These are phyloP conservation scores for Mycena galericulata DNA, from an alignment of 768 basidiomycete genomes.

Conservation along the genomic window DNA sequence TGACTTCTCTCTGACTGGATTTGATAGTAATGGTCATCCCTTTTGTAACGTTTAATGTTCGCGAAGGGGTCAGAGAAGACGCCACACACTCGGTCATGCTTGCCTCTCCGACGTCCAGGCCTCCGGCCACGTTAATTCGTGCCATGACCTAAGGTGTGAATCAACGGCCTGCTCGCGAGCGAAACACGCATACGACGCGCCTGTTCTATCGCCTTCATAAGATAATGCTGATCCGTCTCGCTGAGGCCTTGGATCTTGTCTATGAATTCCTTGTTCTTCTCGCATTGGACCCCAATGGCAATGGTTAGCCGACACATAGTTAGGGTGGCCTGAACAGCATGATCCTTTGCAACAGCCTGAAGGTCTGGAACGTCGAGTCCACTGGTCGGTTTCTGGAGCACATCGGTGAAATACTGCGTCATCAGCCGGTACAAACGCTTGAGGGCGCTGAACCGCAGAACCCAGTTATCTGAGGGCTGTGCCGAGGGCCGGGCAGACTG, in stretches of 20 bases:
- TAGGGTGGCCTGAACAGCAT: slow-evolving; percentile 72
- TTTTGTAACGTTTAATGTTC: slow-evolving; percentile 45
- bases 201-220: slow-evolving; percentile 96
- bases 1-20: slow-evolving; percentile 86
- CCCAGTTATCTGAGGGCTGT: slow-evolving; percentile 89
- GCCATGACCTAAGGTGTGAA: slow-evolving; percentile 72
- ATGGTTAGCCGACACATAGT: slow-evolving; percentile 85
- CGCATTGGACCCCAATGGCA: slow-evolving; percentile 90
- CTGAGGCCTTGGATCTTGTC: slow-evolving; percentile 87
- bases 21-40: slow-evolving; percentile 90
- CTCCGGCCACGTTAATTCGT: slow-evolving; percentile 69
- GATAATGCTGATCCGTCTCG: slow-evolving; percentile 85
- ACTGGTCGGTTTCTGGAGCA: slow-evolving; percentile 82
- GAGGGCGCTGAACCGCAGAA: slow-evolving; percentile 83
- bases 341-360: slow-evolving; percentile 86
- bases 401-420: slow-evolving; percentile 89
- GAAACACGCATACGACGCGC: slow-evolving; percentile 53
- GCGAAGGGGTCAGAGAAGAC: slow-evolving; percentile 8
- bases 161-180: neutral
- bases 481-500: slow-evolving; percentile 66
- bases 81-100: slow-evolving; percentile 84
- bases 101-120: slow-evolving; percentile 62
- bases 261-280: slow-evolving; percentile 89
- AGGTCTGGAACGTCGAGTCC: slow-evolving; percentile 90
- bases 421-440: slow-evolving; percentile 90